phyloP scores from a whole-genome alignment of 2,329 filamentous ascomycete genomes.

The Didymella glomerata region DNA sequence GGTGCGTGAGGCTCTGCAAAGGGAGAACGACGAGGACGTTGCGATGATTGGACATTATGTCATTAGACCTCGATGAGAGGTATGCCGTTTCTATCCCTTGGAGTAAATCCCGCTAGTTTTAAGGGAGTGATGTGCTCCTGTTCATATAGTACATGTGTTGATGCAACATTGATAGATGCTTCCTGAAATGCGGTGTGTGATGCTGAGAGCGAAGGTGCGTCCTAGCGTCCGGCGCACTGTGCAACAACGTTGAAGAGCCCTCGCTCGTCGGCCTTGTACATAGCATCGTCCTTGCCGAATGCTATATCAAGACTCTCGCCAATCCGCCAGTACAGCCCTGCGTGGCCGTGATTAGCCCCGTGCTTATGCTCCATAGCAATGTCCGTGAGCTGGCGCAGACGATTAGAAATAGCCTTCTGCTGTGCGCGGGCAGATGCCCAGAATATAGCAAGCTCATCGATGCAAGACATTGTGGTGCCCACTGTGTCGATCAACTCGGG shows the following conservation, averaged over 20 bases:
- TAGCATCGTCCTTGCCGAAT: constrained; percentile 54
- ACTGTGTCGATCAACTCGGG: constrained; percentile 65
- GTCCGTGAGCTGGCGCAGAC: constrained; percentile 57
- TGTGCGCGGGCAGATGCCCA: constrained; percentile 68
- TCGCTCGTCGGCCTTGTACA: constrained; percentile 51
- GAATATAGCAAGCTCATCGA: constrained; percentile 65
- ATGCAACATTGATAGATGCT: constrained; percentile 3
- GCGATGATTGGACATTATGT: constrained; percentile 10
- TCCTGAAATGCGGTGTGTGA: not conserved
- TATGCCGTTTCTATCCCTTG: constrained; percentile 2
- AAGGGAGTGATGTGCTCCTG: not conserved
- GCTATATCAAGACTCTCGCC: constrained; percentile 52
- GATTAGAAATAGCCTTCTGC: constrained; percentile 58
- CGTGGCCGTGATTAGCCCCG: constrained; percentile 36
- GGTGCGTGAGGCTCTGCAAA: not conserved
- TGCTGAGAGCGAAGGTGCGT: not conserved
- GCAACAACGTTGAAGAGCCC: constrained; percentile 43
- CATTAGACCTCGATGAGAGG: constrained; percentile 1
- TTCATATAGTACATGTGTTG: constrained; percentile 10
- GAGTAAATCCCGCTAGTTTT: not conserved
- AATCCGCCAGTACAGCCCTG: constrained; percentile 49
- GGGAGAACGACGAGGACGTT: no score
- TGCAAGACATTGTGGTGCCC: constrained; percentile 60
- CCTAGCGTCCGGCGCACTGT: constrained; percentile 31
- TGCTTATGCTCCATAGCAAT: constrained; percentile 50